phyloP scores from a whole-genome alignment of 805 yeast species.

The Suhomyces canberraensis region DNA sequence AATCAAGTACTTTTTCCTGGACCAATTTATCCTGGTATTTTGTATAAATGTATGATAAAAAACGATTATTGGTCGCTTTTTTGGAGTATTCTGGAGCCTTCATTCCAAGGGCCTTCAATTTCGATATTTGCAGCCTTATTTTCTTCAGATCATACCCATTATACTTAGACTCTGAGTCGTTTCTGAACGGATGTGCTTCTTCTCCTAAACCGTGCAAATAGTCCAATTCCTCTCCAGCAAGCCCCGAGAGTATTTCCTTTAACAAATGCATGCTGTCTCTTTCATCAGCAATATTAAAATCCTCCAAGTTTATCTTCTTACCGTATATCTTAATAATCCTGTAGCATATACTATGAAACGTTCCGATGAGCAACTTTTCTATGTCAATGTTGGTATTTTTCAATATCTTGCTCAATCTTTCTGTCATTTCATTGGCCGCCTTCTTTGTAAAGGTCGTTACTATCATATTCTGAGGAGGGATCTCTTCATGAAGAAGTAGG shows the following conservation, averaged over 20 bases:
- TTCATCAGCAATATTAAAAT: constrained; percentile 60
- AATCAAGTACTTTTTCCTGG: constrained; percentile 55
- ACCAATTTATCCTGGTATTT: constrained; percentile 51
- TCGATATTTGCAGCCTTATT: constrained; percentile 48
- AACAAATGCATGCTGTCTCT: constrained; percentile 53
- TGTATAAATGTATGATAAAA: constrained; percentile 38
- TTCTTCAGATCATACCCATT: constrained; percentile 40
- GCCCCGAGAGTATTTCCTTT: constrained; percentile 34
- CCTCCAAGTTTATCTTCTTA: constrained; percentile 38
- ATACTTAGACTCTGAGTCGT: constrained; percentile 10
- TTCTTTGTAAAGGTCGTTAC: constrained; percentile 92
- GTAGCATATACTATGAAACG: constrained; percentile 83
- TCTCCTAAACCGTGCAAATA: constrained; percentile 12
- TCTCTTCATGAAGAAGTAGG: constrained; percentile 47
- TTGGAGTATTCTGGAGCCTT: constrained; percentile 38
- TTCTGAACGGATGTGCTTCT: constrained; percentile 11
- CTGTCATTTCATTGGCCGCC: constrained; percentile 84
- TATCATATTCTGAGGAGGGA: constrained; percentile 62
- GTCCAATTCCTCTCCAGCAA: constrained; percentile 17
- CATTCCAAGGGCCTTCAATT: constrained; percentile 52
- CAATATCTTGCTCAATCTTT: constrained; percentile 47
- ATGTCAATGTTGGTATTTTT: constrained; percentile 32
- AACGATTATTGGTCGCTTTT: constrained; percentile 9
- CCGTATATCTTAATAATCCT: constrained; percentile 59
- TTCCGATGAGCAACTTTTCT: constrained; percentile 65